These are phyloP conservation scores for Pythium aphanidermatum DNA, from an alignment of 352 stramenopile species.

Conservation along the genomic window DNA sequence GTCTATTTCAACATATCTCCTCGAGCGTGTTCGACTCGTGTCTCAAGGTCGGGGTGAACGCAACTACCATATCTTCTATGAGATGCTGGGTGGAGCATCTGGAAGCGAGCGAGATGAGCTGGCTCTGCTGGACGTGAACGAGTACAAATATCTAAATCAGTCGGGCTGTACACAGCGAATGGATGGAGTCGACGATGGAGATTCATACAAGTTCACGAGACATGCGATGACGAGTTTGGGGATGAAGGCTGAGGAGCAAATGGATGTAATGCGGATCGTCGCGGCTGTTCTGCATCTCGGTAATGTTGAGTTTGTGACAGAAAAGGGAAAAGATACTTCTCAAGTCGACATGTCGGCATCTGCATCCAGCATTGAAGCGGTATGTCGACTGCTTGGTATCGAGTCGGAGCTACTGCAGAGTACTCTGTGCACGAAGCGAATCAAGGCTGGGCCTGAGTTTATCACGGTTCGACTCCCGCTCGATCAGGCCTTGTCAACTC, in stretches of 20 bases:
- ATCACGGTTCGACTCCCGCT: slow-evolving; percentile 66
- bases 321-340: slow-evolving; percentile 64
- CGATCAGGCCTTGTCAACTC: slow-evolving; percentile 62
- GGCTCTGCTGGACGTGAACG: slow-evolving; percentile 31
- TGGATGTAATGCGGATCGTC: slow-evolving; percentile 77
- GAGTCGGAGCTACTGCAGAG: slow-evolving; percentile 45
- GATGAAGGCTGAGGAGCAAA: slow-evolving; percentile 68
- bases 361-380: slow-evolving; percentile 57
- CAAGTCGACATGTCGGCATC: slow-evolving; percentile 48
- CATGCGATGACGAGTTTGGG: slow-evolving; percentile 81
- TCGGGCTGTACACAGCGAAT: slow-evolving; percentile 65
- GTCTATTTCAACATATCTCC: slow-evolving; percentile 89
- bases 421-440: slow-evolving; percentile 73
- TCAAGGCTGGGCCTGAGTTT: slow-evolving; percentile 69
- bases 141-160: slow-evolving; percentile 85
- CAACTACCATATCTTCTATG: slow-evolving; percentile 99
- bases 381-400: slow-evolving; percentile 75
- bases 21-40: slow-evolving; percentile 95
- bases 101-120: slow-evolving; percentile 44
- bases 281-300: slow-evolving; percentile 84
- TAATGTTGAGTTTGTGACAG: slow-evolving; percentile 72
- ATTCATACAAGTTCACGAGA: slow-evolving; percentile 68
- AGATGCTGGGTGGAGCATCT: slow-evolving; percentile 84
- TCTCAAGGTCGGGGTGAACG: slow-evolving; percentile 91
- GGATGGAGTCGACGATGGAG: slow-evolving; percentile 72